These are phyloP conservation scores for Vitis labrusca DNA, from an alignment of 164 flowering plant genomes.

Conservation along the genomic window DNA sequence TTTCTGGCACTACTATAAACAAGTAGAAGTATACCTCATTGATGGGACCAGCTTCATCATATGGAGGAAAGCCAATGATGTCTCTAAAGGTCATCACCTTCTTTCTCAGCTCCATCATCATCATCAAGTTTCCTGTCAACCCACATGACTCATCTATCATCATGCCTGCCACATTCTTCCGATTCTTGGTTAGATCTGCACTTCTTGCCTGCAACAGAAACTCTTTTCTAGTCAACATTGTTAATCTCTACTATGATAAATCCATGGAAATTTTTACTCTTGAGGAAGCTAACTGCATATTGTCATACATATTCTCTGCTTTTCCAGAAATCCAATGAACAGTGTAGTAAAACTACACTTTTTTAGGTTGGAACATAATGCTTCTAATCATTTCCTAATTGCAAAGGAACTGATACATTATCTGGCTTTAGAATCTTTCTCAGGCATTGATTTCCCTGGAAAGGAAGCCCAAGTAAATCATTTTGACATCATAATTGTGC, in stretches of 20 bases:
- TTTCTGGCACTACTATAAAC: not conserved
- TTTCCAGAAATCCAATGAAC: not conserved
- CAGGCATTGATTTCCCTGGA: too few species aligned
- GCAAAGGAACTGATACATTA: too few species aligned
- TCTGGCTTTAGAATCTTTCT: too few species aligned
- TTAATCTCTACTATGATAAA: not conserved
- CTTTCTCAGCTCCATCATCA: conserved; percentile 12
- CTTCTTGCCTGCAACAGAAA: not conserved
- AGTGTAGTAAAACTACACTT: too few species aligned
- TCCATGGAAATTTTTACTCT: too few species aligned
- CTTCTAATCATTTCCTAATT: too few species aligned
- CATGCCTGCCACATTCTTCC: conserved; percentile 2
- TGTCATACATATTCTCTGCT: not conserved
- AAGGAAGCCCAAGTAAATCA: too few species aligned
- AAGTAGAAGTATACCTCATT: not conserved
- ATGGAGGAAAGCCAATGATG: conserved; percentile 15
- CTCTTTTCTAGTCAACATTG: not conserved
- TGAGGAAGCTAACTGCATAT: not conserved
- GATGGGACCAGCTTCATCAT: conserved; percentile 7
- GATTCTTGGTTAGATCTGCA: not conserved
- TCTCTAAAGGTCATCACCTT: conserved; percentile 15
- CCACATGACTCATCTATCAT: conserved; percentile 5
- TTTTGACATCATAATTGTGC: too few species aligned
- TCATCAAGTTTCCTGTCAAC: conserved; percentile 2
- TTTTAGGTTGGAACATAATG: too few species aligned